Base-by-base conservation (phyloP, 495 filamentous ascomycete species). In the Trichoderma asperelloides region DNA sequence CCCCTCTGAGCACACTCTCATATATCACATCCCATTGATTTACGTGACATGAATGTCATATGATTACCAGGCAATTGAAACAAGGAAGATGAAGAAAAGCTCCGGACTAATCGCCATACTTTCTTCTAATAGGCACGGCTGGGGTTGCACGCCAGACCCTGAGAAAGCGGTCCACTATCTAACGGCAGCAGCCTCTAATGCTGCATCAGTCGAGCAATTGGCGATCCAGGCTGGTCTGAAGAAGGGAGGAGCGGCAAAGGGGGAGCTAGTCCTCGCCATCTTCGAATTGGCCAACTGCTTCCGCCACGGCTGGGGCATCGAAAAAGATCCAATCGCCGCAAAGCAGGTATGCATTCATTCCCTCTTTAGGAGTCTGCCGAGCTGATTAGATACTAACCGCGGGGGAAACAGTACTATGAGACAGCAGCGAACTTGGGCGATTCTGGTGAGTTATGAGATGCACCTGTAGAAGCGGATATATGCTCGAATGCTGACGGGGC, bases 251-350 rank as follows among this genome's bases (percentile, higher is more conserved):
- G 86, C 90, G 40, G 95, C 94, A 43, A 99, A 99, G 78, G 94
- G 95, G 51, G 96, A 99, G 78, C 86, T 99, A 64, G 90, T 97
- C n/a, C 88, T 98, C 39, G 95, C 95, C 16, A 97, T 99, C 66
- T 98, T 93, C 75, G 95, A 99, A 76, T 74, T 92, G 73, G 95
- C 90, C 37, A 97, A 98, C 78, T 96, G 90, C 74, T 98, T 96
- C 81, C 89, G 96, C 51, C 88, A 98, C 77, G 95, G 93, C 30
- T 98, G 95, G 96, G 95, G 95, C 63, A 89, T 97, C 47, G 82
- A 85, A 68, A 93, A 91, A 75, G 95, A 99, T 72, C 86, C 91
- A 64, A 84, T 89, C 68, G 95, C 96, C 60, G 96, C 95, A 39
- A 89, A 85, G 74, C 79, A 83, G 76, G 79, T 81, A 69, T 65